Conservation (phyloP, 345 rosid species). For the Salix arbutifolia region DNA sequence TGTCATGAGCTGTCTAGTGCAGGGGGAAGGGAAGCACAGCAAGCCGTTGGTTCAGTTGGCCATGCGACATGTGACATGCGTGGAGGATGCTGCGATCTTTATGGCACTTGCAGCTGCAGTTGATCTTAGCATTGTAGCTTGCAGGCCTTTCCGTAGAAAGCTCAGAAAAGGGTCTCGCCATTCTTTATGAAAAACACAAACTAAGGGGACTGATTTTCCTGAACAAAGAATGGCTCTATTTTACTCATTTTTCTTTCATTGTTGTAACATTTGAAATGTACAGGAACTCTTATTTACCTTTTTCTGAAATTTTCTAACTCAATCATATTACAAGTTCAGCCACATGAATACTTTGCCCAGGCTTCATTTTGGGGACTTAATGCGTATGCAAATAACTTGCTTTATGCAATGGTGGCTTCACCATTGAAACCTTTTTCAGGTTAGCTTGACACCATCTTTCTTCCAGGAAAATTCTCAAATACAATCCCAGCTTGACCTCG, state of each 20-base stretch:
- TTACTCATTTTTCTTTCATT: conserved; percentile 6
- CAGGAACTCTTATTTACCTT: conserved; percentile 25
- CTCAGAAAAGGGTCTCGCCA: conserved; percentile 56
- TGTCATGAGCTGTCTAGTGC: conserved; percentile 88
- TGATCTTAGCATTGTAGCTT: conserved; percentile 90
- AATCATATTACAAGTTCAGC: conserved; percentile 5
- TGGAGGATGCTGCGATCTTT: conserved; percentile 95
- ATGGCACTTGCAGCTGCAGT: conserved; percentile 95
- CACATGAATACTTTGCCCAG: background rate
- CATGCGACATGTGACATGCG: conserved; percentile 82
- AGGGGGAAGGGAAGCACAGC: conserved; percentile 87
- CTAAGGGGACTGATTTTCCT: conserved; percentile 15
- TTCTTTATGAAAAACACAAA: conserved; percentile 41
- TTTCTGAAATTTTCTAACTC: conserved; percentile 14
- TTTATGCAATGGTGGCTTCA: background rate
- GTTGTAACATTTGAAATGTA: conserved; percentile 33
- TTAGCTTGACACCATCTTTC: background rate
- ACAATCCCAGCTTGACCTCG: background rate
- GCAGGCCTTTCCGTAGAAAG: conserved; percentile 79
- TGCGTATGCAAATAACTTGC: background rate
- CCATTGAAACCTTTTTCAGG: background rate
- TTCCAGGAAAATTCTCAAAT: background rate
- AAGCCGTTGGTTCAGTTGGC: conserved; percentile 81
- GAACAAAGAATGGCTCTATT: conserved; percentile 19
- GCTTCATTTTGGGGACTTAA: background rate